phyloP scores from a whole-genome alignment of 2,329 filamentous ascomycete genomes.

The Fulvia fulva region DNA sequence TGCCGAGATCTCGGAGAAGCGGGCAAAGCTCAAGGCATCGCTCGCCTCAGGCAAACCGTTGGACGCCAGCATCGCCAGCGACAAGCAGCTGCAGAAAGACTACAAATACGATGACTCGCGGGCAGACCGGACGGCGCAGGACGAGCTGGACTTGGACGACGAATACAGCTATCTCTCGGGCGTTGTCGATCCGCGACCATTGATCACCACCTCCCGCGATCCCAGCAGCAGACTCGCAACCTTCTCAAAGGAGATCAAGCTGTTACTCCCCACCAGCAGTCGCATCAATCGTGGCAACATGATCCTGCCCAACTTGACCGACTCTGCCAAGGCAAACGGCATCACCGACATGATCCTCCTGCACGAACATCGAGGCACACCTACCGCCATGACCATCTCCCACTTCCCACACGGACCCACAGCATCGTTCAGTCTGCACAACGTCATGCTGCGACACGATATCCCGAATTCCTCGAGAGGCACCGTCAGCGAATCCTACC shows the following conservation, averaged over 20 bases:
- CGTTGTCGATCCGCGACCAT: constrained; percentile 79
- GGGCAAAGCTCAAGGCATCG: constrained; percentile 79
- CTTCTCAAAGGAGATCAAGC: constrained; percentile 87
- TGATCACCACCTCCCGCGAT: constrained; percentile 87
- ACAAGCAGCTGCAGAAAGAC: constrained; percentile 77
- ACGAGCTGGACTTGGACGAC: constrained; percentile 73
- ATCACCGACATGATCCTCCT: constrained; percentile 81
- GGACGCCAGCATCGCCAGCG: constrained; percentile 76
- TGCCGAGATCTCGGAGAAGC: constrained; percentile 88
- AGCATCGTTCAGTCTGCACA: constrained; percentile 82
- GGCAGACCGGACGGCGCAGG: constrained; percentile 61
- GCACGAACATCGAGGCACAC: constrained; percentile 89
- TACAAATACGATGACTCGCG: constrained; percentile 90
- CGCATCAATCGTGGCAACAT: constrained; percentile 88
- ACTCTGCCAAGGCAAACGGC: constrained; percentile 73
- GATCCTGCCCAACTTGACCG: constrained; percentile 78
- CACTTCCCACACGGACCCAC: constrained; percentile 88
- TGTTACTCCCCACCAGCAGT: constrained; percentile 79
- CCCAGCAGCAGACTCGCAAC: constrained; percentile 79
- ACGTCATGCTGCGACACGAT: constrained; percentile 87
- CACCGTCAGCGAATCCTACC: constrained; percentile 87
- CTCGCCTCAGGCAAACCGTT: constrained; percentile 85
- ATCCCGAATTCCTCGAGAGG: constrained; percentile 84
- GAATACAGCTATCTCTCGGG: constrained; percentile 91
- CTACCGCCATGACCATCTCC: constrained; percentile 81